Evolutionary conservation across 2,329 filamentous ascomycete genomes (phyloP).

Genomic region (Zymoseptoria pseudotritici): DNA sequence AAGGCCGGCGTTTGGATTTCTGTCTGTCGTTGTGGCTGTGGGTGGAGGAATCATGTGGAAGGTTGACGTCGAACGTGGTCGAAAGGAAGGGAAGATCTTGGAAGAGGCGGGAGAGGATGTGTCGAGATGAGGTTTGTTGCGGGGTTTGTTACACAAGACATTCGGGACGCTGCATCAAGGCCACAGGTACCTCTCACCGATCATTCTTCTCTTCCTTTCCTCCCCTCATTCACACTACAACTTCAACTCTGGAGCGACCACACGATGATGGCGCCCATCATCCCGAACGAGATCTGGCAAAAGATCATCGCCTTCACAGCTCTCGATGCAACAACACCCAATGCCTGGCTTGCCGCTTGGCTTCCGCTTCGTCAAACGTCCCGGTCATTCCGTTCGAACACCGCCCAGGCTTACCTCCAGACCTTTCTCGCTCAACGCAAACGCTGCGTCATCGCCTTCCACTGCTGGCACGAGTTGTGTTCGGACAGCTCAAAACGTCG

Average conservation of each 20-base stretch:
- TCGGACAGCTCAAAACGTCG: too few species aligned
- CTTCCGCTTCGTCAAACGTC: neutral
- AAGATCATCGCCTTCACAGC: constrained; percentile 1
- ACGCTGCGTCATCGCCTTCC: neutral
- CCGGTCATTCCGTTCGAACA: neutral
- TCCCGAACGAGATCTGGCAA: constrained; percentile 4
- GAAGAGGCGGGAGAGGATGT: constrained; percentile 28
- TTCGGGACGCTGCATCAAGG: too few species aligned
- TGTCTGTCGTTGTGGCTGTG: constrained; percentile 74
- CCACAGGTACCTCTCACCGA: too few species aligned
- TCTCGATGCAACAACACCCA: neutral
- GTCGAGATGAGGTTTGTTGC: neutral
- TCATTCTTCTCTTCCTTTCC: too few species aligned
- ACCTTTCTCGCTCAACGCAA: neutral
- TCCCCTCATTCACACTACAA: too few species aligned
- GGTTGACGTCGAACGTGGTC: constrained; percentile 65
- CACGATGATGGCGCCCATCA: too few species aligned
- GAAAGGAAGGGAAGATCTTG: constrained; percentile 35
- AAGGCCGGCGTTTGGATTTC: constrained; percentile 74
- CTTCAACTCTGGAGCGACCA: too few species aligned
- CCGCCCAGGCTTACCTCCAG: neutral
- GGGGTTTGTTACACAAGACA: too few species aligned
- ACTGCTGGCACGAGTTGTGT: neutral
- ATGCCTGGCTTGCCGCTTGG: neutral
- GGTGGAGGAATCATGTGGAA: constrained; percentile 79